Evolutionary conservation across 1,284 basidiomycete species (phyloP), one percentile per base, ranked within the genome.

Genomic region (Trametes polyzona): DNA sequence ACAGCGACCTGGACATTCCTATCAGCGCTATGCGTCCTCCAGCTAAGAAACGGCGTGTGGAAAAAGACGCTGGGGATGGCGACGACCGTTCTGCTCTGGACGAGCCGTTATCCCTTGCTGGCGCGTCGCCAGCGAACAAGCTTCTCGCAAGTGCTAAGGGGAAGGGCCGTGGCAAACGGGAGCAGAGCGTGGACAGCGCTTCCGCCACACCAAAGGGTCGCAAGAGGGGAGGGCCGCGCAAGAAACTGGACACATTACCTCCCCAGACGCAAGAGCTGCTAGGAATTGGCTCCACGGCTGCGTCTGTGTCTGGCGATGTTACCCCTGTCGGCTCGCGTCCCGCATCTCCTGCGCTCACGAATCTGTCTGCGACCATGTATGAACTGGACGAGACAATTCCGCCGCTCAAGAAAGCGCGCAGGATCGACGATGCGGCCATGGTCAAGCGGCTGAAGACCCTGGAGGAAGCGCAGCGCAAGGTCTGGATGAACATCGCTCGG

Each of bases 401-500:
- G 10, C 82, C 85, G 21, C 71, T 92, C 67, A 88, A 80, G 73
- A 85, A 80, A 62, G 88, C 89, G 9, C 90, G 88, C 71, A 89
- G 86, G 69, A 76, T 90, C 5, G 90, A 92, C 55, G 88, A 89
- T 48, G 75, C 71, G 50, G 78, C 83, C 3, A 88, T 90, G 82
- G 69, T 82, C 21, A 91, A 92, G 68, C 83, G 90, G 30, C 78
- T 93, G 49, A 87, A 84, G 69, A 80, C 83, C 3, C 69, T 95
- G 35, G 92, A 95, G 69, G 93, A 95, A 66, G 78, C 91, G 2
- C 93, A 95, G 73, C 82, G 84, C 59, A 92, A 92, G 72, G 89
- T 92, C 9, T 96, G 94, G 93, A 86, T 86, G 23, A 88, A 86
- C 63, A 93, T 96, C 47, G 92, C 91, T 2, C 78, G 84, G 58